Conservation (phyloP, 345 rosid species). For the Dimocarpus longan region DNA sequence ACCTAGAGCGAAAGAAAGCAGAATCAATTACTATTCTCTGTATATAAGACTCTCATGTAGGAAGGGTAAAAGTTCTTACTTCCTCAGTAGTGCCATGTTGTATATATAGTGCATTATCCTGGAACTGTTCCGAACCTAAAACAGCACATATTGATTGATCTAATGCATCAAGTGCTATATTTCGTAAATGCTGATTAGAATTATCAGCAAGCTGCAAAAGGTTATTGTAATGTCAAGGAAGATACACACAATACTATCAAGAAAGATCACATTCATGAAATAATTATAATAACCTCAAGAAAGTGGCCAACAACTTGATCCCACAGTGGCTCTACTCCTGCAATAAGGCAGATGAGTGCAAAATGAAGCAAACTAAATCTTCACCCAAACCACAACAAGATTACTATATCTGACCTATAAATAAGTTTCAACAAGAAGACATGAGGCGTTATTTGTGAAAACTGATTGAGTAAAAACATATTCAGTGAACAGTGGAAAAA, state of each 20-base stretch:
- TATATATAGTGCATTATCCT: conserved; percentile 47
- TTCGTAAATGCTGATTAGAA: conserved; percentile 76
- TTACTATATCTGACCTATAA: neutral
- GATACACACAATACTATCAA: conserved; percentile 21
- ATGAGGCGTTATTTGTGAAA: neutral
- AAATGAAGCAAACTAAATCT: neutral
- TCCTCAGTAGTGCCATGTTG: conserved; percentile 41
- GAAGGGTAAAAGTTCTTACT: conserved; percentile 52
- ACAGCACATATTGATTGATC: conserved; percentile 95
- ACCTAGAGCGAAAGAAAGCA: conserved; percentile 44
- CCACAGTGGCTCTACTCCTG: conserved; percentile 95
- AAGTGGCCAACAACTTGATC: conserved; percentile 92
- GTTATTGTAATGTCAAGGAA: conserved; percentile 38
- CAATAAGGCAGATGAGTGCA: conserved; percentile 16
- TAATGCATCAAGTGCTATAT: conserved; percentile 90
- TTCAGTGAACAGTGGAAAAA: neutral
- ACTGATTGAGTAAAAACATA: neutral
- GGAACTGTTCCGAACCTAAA: conserved; percentile 84
- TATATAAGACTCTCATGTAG: neutral
- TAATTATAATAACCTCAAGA: conserved; percentile 63
- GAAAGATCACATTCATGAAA: conserved; percentile 26
- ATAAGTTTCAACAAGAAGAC: neutral
- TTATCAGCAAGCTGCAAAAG: conserved; percentile 84
- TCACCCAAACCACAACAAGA: neutral
- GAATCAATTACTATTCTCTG: conserved; percentile 10